Conservation (phyloP, 2,329 filamentous ascomycete genomes). For the Aspergillus flavus region DNA sequence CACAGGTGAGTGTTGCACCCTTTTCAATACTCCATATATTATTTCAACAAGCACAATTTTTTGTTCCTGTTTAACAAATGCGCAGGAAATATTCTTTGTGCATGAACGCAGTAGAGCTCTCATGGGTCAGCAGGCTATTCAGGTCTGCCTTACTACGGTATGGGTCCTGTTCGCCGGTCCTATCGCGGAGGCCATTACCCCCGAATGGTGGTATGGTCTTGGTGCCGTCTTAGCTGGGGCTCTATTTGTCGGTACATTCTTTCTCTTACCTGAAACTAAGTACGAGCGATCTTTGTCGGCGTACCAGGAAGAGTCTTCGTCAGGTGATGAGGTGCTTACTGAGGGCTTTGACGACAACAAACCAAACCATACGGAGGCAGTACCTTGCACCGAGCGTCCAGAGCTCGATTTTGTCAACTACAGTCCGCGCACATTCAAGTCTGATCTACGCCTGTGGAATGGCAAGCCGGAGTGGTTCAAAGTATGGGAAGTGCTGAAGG, state of each 20-base stretch:
- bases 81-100: conserved; percentile 45
- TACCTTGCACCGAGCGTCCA: conserved; percentile 19
- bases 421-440: conserved; percentile 37
- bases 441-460: conserved; percentile 45
- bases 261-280: conserved; percentile 48
- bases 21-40: neutral
- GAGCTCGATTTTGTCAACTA: conserved; percentile 42
- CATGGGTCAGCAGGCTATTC: conserved; percentile 47
- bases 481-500: conserved; percentile 24
- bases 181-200: conserved; percentile 46
- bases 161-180: conserved; percentile 46
- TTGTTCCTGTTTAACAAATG: neutral
- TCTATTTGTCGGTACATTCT: conserved; percentile 39
- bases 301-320: conserved; percentile 36
- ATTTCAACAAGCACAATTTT: neutral
- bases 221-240: conserved; percentile 39
- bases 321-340: conserved; percentile 13
- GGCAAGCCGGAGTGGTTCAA: conserved; percentile 43
- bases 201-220: conserved; percentile 48
- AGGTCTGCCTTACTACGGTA: conserved; percentile 42
- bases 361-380: neutral
- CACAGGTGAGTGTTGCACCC: conserved; percentile 26
- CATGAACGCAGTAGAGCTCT: conserved; percentile 45
- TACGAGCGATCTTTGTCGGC: conserved; percentile 43
- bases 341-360: conserved; percentile 13